Evolutionary conservation across 2,329 filamentous ascomycete genomes (phyloP), one percentile per base, ranked within the genome.

Genomic region (Neospermospora avenae): DNA sequence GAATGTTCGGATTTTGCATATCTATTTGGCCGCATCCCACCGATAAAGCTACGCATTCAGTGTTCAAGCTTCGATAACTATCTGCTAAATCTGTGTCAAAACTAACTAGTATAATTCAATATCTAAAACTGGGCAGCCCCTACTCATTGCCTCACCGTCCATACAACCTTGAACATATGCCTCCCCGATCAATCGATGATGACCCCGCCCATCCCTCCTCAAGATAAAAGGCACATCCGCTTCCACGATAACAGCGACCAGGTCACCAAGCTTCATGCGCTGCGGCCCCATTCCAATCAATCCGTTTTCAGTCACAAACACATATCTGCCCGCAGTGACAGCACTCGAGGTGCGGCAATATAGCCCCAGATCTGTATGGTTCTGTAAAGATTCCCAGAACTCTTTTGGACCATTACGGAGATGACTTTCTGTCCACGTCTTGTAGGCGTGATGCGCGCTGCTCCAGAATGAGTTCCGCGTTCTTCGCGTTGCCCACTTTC

Each of bases 161-260:
- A 53, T 60, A 20, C 56, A 24, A n/a, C 53, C 58, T 56, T 60
- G 58, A n/a, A 60, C 45, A 44, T 60, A 57, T n/a, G 53, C 53
- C n/a, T 60, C 58, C 1, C 53, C 53, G 22, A 57, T 22, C 18
- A 60, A 3, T 11, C 42, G 45, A 37, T 42, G 44, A 45, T 24
- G 4, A 6, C 45, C 52, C 6, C 44, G 37, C 14, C 52, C 53
- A 46, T 46, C 49, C 14, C 25, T 6, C 18, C 58, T 45, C 28
- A 55, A 5, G 25, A 56, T 24, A 44, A 56, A 57, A 11, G 58
- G 58, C 8, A 57, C 44, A 18, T 46, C 28, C 3, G 53, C 53
- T 24, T 45, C 58, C 3, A 20, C 35, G 11, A 60, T 35, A 13
- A 60, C 39, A 34, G 31, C 24, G 1, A 57, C 25, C 11, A 60